Evolutionary conservation across 2,329 filamentous ascomycete species (phyloP), one percentile per base, ranked within the genome.

Genomic region (Cytospora mali): DNA sequence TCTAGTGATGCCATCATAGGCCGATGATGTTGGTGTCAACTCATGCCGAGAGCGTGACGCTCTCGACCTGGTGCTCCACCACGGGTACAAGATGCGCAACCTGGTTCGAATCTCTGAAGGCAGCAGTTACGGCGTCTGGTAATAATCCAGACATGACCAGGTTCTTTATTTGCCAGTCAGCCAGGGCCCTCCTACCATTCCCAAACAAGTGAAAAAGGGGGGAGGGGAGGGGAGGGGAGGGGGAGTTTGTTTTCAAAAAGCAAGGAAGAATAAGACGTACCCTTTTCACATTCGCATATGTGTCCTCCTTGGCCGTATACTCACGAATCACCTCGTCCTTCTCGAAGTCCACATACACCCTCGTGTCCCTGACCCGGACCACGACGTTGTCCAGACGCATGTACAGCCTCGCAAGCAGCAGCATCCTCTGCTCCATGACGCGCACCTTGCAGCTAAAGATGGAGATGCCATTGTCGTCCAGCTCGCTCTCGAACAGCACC

Each of bases 381-480:
- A 99, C 72, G 52, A 99, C 95, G 70, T 92, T 90, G 71, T 99
- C 95, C 46, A 99, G 81, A 63, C 95, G 84, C 89, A 99, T 91
- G 76, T 97, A 99, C 73, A 97, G 88, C 27, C 95, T 84, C 68
- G 86, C 87, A 4, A 99, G 84, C 65, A 99, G 81, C 61, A 99
- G 82, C 77, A 99, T 87, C 61, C 95, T 84, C 70, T 89, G 86
- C 61, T 93, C 92, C 88, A 98, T 97, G 62, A 98, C 94, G 64
- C 95, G 84, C 56, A 98, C 80, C 80, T 99, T 99, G 76, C 90
- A 92, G 66, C 89, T 96, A 63, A 96, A 82, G 73, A 97, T 84
- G 31, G 92, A 92, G 69, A 98, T 95, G 65, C 95, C 95, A 73
- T 99, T 99, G 76, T 99, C 95, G 65, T 97, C 95, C 53, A 99